Evolutionary conservation across 768 basidiomycete species (phyloP), one percentile per base, ranked within the genome.

Genomic region (Hortiboletus campestris): DNA sequence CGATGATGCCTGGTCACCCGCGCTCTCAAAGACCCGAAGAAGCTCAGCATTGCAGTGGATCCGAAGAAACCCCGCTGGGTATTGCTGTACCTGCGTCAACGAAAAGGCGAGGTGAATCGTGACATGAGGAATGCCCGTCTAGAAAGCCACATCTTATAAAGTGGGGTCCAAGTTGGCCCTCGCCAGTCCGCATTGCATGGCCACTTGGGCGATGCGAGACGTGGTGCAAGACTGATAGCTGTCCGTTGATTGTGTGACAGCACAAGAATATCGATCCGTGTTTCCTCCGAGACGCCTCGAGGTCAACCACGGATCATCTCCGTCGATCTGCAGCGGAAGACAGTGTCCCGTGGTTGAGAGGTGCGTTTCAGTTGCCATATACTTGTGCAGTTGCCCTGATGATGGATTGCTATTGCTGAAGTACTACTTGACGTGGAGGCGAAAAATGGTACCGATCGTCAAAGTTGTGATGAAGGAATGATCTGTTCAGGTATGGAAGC

Each of bases 241-340:
- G 35, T 38, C n/a, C n/a, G 53, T 54, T 25, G 53, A 54, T 54
- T 51, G 16, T 8, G 28, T 38, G 34, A n/a, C n/a, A n/a, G n/a
- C n/a, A n/a, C 31, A 44, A 51, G 32, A 22, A n/a, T 46, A 34
- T 32, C 32, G 45, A 25, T 13, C 46, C n/a, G n/a, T n/a, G n/a
- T n/a, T n/a, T n/a, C n/a, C 36, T 28, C 53, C 53, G 50, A 53
- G 20, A 51, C 12, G 51, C 49, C 49, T 51, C 49, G 10, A 52
- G 49, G 29, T 5, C 17, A 49, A n/a, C 29, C 16, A 54, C 22
- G 51, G 39, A 54, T 55, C 51, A 55, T 41, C 29, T 55, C 52
- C 46, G 38, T 51, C 35, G 29, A 14, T n/a, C n/a, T 32, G n/a
- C 51, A 28, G 38, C 17, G 10, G 29, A 8, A 9, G 16, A 17